These are phyloP conservation scores for Hansfordia pulvinata DNA, from an alignment of 2,329 filamentous ascomycete species.

Conservation along the genomic window DNA sequence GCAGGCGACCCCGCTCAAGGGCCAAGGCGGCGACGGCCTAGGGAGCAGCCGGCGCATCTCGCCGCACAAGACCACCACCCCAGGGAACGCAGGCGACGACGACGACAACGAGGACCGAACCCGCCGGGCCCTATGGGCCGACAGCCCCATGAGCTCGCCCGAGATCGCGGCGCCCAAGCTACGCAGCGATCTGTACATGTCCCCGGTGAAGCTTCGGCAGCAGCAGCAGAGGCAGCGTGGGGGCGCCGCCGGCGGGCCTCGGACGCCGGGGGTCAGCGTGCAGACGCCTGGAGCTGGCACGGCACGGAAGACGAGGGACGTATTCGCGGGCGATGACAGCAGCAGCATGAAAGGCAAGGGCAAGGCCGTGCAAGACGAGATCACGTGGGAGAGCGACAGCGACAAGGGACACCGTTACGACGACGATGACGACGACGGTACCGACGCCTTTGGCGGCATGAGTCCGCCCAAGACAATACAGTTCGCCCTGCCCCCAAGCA, in stretches of 20 bases:
- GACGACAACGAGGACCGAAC: conserved; percentile 19
- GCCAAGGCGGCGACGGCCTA: conserved; percentile 20
- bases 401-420: conserved; percentile 62
- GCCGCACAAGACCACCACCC: conserved; percentile 22
- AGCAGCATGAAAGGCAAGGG: conserved; percentile 11
- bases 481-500: conserved; percentile 65
- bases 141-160: conserved; percentile 57
- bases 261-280: conserved; percentile 76
- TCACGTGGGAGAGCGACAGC: conserved; percentile 64
- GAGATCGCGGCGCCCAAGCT: conserved; percentile 71
- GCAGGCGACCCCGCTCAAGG: conserved; percentile 71
- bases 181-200: conserved; percentile 74
- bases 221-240: conserved; percentile 21
- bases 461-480: conserved; percentile 92
- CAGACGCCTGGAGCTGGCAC: conserved; percentile 50
- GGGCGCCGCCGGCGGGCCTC: conserved; percentile 31
- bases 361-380: conserved; percentile 33
- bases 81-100: conserved; percentile 12
- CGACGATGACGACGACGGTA: conserved; percentile 44
- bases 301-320: conserved; percentile 33
- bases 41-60: conserved; percentile 23
- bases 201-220: conserved; percentile 42
- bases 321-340: conserved; percentile 21
- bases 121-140: conserved; percentile 29
- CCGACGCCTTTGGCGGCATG: conserved; percentile 52